phyloP scores from a whole-genome alignment of 192 early-diverging fungal genomes.

The Rhizoclosmatium sp. region DNA sequence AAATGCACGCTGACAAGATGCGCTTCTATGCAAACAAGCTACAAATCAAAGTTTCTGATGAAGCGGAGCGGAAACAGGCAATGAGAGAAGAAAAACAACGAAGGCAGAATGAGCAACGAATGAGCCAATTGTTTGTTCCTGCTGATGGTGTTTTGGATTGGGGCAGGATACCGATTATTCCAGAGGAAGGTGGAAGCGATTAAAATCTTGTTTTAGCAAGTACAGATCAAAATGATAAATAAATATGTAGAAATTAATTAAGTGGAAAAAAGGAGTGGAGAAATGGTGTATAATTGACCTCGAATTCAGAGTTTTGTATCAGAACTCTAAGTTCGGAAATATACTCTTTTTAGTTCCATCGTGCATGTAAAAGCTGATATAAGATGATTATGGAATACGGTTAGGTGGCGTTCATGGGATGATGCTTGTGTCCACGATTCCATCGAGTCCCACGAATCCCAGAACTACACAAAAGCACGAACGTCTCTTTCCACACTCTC shows the following conservation, averaged over 20 bases:
- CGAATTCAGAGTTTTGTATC: not conserved
- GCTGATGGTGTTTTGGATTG: not conserved
- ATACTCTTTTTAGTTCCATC: not conserved
- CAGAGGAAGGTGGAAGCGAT: not conserved
- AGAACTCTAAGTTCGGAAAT: not conserved
- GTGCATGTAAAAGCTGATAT: not conserved
- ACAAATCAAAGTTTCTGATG: not conserved
- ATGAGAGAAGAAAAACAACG: constrained; percentile 4
- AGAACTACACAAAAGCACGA: not conserved
- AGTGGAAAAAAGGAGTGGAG: not conserved
- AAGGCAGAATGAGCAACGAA: constrained; percentile 28
- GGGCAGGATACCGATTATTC: constrained; percentile 1
- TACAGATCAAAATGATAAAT: not conserved
- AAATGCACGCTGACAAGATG: not conserved
- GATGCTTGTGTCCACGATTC: not conserved
- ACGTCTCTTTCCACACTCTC: not conserved
- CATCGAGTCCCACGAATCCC: not conserved
- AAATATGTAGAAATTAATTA: not conserved
- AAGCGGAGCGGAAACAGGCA: not conserved
- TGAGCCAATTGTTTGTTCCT: constrained; percentile 27
- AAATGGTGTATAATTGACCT: not conserved
- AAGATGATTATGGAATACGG: not conserved
- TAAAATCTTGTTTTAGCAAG: not conserved
- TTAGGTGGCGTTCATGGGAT: not conserved
- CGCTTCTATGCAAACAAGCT: constrained; percentile 4